Evolutionary conservation across 2,329 filamentous ascomycete genomes (phyloP).

Genomic region (Periconia sp.): DNA sequence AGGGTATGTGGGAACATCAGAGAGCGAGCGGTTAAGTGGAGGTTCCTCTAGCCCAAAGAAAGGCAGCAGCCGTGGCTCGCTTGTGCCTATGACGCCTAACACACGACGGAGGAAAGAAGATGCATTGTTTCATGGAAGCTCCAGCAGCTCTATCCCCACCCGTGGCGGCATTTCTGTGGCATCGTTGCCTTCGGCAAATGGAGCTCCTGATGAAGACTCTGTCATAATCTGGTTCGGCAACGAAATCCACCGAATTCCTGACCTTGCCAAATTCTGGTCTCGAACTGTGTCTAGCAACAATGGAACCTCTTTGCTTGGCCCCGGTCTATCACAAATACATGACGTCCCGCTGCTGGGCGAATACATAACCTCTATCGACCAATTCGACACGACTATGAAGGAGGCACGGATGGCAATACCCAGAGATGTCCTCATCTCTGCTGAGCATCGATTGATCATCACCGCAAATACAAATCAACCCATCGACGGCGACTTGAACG

Average conservation of each 20-base stretch:
- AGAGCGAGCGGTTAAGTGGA: conserved; percentile 25
- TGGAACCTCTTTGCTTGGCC: conserved; percentile 47
- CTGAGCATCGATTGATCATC: conserved; percentile 54
- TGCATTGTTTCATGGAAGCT: conserved; percentile 50
- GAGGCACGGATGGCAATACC: conserved; percentile 52
- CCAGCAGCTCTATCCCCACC: conserved; percentile 34
- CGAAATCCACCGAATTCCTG: conserved; percentile 53
- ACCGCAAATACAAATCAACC: conserved; percentile 42
- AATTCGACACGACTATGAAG: conserved; percentile 48
- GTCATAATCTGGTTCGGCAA: conserved; percentile 55
- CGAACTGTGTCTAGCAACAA: conserved; percentile 44
- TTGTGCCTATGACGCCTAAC: conserved; percentile 60
- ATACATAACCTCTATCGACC: conserved; percentile 50
- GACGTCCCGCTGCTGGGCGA: conserved; percentile 51
- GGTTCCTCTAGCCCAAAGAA: conserved; percentile 37
- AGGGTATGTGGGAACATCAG: conserved; percentile 40
- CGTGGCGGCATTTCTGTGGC: conserved; percentile 53
- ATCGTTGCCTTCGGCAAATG: conserved; percentile 33
- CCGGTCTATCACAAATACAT: conserved; percentile 49
- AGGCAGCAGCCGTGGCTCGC: conserved; percentile 39
- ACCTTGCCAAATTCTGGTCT: conserved; percentile 53
- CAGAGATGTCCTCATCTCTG: conserved; percentile 51
- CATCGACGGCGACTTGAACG: conserved; percentile 34
- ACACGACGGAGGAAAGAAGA: conserved; percentile 55
- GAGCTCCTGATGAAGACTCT: conserved; percentile 50